These are phyloP conservation scores for Neurospora sp. DNA, from an alignment of 495 filamentous ascomycete genomes.

Conservation along the genomic window DNA sequence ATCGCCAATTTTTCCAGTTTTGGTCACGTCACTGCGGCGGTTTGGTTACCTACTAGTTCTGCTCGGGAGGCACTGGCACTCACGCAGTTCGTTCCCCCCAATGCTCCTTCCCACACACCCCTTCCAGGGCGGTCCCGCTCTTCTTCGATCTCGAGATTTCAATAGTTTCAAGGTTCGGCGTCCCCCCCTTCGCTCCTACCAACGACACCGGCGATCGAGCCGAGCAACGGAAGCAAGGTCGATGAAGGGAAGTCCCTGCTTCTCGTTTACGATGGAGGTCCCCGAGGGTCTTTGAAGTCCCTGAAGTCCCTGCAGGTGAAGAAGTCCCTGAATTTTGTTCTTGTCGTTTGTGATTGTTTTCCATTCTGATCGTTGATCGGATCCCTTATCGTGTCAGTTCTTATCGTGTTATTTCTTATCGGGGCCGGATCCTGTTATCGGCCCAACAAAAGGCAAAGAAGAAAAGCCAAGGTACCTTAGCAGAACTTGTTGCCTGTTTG, in stretches of 20 bases:
- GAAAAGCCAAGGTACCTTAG: neutral
- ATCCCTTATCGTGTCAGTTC: neutral
- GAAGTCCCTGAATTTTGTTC: neutral
- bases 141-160: neutral
- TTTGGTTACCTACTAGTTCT: no score
- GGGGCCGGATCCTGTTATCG: neutral
- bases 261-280: neutral
- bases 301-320: neutral
- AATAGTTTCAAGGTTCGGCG: neutral
- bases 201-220: neutral
- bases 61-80: neutral
- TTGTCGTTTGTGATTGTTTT: neutral
- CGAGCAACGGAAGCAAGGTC: neutral
- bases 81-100: neutral
- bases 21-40: no score
- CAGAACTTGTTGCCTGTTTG: neutral
- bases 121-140: neutral
- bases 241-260: neutral
- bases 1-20: neutral
- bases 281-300: neutral
- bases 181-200: neutral
- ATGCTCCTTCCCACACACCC: neutral
- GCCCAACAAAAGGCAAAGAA: neutral
- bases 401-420: neutral
- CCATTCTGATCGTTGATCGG: neutral